Percentiles rank a stretch among this genome's conserved stretches.
Evolutionary conservation across 2,329 filamentous ascomycete species (phyloP).

Genomic region (Lachnellula arida): DNA sequence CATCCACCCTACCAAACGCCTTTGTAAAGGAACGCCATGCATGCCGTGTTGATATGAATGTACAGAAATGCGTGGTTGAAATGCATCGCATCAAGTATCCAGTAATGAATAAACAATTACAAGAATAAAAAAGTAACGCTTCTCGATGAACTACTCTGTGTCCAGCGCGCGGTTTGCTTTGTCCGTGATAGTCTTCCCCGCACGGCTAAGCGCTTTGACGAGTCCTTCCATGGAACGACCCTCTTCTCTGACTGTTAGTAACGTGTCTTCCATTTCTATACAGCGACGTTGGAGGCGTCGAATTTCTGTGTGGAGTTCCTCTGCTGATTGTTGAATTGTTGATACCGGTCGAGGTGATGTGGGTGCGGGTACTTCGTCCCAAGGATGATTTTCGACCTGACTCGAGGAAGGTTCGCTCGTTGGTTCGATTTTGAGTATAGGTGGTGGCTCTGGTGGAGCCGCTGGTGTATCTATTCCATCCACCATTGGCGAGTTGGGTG

Average conservation of each 20-base stretch:
- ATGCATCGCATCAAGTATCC: no score
- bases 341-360: background rate
- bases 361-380: background rate
- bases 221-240: slow-evolving; percentile 26
- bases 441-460: slow-evolving; percentile 3
- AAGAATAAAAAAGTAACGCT: background rate
- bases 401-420: background rate
- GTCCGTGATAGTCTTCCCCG: slow-evolving; percentile 20
- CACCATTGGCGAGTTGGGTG: background rate
- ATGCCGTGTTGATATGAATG: no score
- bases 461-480: slow-evolving; percentile 1
- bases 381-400: background rate
- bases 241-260: slow-evolving; percentile 25
- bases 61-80: no score
- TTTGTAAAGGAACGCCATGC: no score
- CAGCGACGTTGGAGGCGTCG: slow-evolving; percentile 23
- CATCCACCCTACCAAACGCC: no score
- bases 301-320: slow-evolving; percentile 25
- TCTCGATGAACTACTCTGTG: background rate
- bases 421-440: slow-evolving; percentile 14
- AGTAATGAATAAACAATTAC: background rate
- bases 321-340: slow-evolving; percentile 8
- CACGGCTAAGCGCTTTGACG: slow-evolving; percentile 19
- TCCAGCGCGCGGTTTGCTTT: slow-evolving; percentile 17
- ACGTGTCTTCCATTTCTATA: slow-evolving; percentile 21